Percentiles rank a stretch among this genome's conserved stretches.
Evolutionary conservation across 345 rosid species (phyloP).

Genomic region (Gynandropsis gynandra): DNA sequence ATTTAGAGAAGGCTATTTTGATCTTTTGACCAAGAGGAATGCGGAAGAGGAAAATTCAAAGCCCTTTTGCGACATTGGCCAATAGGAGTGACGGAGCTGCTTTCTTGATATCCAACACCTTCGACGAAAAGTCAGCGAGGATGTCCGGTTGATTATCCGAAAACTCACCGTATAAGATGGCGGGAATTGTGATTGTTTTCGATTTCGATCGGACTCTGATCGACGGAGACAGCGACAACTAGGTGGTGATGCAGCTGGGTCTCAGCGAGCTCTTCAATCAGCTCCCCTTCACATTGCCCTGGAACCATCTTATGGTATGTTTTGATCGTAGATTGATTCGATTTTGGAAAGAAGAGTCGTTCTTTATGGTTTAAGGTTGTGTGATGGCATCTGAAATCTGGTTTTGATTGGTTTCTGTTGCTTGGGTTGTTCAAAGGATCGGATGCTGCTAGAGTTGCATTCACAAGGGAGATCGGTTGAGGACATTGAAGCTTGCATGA

Average conservation of each 20-base stretch:
- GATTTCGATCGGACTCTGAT: constrained; percentile 89
- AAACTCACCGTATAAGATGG: constrained; percentile 23
- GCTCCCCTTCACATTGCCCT: constrained; percentile 57
- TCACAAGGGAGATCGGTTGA: constrained; percentile 49
- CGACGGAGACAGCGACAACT: constrained; percentile 69
- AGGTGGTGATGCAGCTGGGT: constrained; percentile 80
- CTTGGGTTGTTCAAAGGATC: constrained; percentile 39
- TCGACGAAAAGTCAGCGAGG: constrained; percentile 16
- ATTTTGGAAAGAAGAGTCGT: neutral
- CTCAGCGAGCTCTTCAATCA: constrained; percentile 55
- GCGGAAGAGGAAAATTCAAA: no score
- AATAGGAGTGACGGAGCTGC: neutral
- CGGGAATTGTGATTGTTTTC: constrained; percentile 46
- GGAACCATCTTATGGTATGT: constrained; percentile 81
- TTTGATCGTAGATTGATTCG: neutral
- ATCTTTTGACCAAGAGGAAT: no score
- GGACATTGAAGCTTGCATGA: constrained; percentile 59
- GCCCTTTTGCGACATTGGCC: neutral
- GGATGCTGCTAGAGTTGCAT: constrained; percentile 81
- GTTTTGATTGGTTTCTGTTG: neutral
- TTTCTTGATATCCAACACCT: constrained; percentile 4
- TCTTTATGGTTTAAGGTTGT: neutral
- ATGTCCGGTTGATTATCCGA: neutral
- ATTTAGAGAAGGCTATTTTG: no score
- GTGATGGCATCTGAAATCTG: neutral